Conservation (phyloP, 768 basidiomycete species). For the Naganishia vishniacii region DNA sequence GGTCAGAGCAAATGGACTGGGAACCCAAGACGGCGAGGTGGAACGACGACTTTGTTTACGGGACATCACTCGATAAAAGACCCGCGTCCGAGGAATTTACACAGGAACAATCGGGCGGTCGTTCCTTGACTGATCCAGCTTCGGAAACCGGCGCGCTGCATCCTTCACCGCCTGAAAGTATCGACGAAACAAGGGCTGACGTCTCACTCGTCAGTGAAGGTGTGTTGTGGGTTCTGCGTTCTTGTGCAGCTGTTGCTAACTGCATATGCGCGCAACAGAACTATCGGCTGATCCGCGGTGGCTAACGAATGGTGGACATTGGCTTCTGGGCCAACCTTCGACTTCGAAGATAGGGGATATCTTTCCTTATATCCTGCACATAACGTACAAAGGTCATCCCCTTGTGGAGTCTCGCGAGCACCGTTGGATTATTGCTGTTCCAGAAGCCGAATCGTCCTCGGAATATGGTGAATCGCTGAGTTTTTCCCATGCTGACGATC, state of each 20-base stretch:
- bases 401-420: conserved; percentile 56
- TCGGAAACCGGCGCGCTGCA: too few species aligned
- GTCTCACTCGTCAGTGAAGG: not conserved
- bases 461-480: conserved; percentile 35
- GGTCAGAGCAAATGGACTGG: conserved; percentile 92
- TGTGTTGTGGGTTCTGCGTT: too few species aligned
- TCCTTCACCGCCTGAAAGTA: too few species aligned
- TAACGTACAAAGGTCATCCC: conserved; percentile 61
- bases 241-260: too few species aligned
- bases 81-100: not conserved
- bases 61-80: not conserved
- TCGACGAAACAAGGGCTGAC: not conserved
- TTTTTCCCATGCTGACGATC: conserved; percentile 31
- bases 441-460: conserved; percentile 28
- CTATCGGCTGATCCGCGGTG: conserved; percentile 7
- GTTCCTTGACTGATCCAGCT: too few species aligned
- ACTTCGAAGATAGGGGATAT: conserved; percentile 54
- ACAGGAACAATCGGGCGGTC: not conserved
- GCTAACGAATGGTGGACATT: conserved; percentile 36
- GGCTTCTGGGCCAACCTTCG: conserved; percentile 52
- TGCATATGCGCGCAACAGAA: not conserved
- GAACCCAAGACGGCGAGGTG: conserved; percentile 61
- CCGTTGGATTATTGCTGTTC: conserved; percentile 57
- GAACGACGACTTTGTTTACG: conserved; percentile 30
- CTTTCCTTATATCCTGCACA: conserved; percentile 63